Evolutionary conservation across 768 basidiomycete genomes (phyloP), one percentile per base, ranked within the genome.

Genomic region (Collybiopsis confluens): DNA sequence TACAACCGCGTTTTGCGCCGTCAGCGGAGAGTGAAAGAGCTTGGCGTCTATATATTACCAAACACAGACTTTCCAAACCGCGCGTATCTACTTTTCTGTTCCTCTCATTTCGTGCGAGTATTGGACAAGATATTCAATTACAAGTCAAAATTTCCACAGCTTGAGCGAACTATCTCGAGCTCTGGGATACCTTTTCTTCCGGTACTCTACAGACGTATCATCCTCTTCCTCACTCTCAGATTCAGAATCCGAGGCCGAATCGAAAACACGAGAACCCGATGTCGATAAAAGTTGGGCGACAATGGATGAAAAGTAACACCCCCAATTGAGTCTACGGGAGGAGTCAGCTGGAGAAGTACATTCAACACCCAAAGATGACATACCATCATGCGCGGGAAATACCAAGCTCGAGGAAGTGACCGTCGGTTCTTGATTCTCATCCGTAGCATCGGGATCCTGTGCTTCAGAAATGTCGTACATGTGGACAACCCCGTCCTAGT

Each of bases 221-320:
- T 28, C 40, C 23, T 37, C 55, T 9, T 27, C 56, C 10, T 54
- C 49, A 15, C 37, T 53, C 20, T 55, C 58, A n/a, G 62, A 61
- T 4, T 67, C 65, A 1, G 59, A 55, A 16, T 60, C 55, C 1
- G 58, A 57, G 20, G 52, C 56, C 5, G 52, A 51, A 9, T 72
- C 67, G 61, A 89, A 89, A 65, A 88, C 82, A n/a, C 92, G 71
- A 5, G 92, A 92, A 2, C 92, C 92, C 0, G 90, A 86, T 1
- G 77, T 77, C 0, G 89, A 85, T 18, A 90, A 64, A 92, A 59
- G 2, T 72, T 47, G 0, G 90, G 70, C 9, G 72, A 70, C 24
- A 77, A 66, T 0, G 91, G 90, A 58, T 93, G 86, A 60, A 94
- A 89, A 1, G 79, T 68, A 1, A 88, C 82, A 1, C 85, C 83